A percentile compares a stretch with the other conserved stretches of the same genome.
Evolutionary conservation across 129 eudicot species (phyloP).

Genomic region (Calendula officinalis): DNA sequence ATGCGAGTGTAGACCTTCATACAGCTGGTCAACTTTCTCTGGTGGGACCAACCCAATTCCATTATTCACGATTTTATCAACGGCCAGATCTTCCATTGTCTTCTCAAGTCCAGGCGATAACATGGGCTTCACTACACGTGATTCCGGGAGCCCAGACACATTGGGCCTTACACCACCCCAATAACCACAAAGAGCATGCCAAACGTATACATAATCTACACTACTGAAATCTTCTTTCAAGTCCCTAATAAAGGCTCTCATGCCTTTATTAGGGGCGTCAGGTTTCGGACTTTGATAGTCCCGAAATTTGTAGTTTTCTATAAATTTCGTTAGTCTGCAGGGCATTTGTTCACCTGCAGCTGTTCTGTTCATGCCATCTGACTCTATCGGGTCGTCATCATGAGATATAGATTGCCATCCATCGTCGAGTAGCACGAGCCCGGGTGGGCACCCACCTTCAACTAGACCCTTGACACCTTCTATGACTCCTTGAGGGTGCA

Average conservation of each 20-base stretch:
- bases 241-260: conserved; percentile 82
- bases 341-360: conserved; percentile 88
- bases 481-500: conserved; percentile 79
- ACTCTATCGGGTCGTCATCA: conserved; percentile 64
- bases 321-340: conserved; percentile 52
- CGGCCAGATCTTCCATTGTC: conserved; percentile 93
- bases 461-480: conserved; percentile 77
- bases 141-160: conserved; percentile 52
- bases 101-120: conserved; percentile 67
- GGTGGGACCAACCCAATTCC: conserved; percentile 86
- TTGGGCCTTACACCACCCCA: conserved; percentile 96
- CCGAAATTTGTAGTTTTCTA: conserved; percentile 77
- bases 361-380: conserved; percentile 76
- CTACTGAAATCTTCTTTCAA: conserved; percentile 55
- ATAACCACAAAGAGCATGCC: conserved; percentile 98
- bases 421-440: conserved; percentile 78
- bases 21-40: conserved; percentile 52
- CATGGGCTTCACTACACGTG: conserved; percentile 56
- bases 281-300: conserved; percentile 51
- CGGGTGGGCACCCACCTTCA: conserved; percentile 93
- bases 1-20: conserved; percentile 84
- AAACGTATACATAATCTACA: conserved; percentile 76
- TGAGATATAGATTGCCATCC: conserved; percentile 98
- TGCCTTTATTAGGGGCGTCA: conserved; percentile 42
- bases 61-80: conserved; percentile 83